A percentile compares a stretch with the other conserved stretches of the same genome.
Conservation (phyloP, 805 yeast genomes). For the Candida ulmi region DNA sequence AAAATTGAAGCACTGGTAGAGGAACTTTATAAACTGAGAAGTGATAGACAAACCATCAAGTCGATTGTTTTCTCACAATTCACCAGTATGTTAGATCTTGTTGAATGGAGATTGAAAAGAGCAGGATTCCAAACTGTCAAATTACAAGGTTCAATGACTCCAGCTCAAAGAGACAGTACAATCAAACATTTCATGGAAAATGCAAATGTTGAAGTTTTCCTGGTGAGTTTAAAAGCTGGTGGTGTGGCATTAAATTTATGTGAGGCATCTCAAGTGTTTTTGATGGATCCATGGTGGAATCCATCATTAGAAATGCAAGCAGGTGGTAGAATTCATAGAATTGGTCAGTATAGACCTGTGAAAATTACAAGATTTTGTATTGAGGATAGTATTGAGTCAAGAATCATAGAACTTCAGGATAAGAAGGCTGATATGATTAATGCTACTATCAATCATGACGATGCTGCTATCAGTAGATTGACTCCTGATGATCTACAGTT, state of each 20-base stretch:
- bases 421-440: slow-evolving; percentile 98
- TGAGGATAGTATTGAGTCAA: slow-evolving; percentile 94
- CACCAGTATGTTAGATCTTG: slow-evolving; percentile 91
- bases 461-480: slow-evolving; percentile 79
- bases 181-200: slow-evolving; percentile 90
- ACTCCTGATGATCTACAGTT: slow-evolving; percentile 95
- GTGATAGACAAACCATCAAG: slow-evolving; percentile 84
- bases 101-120: slow-evolving; percentile 90
- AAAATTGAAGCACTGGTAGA: slow-evolving; percentile 95
- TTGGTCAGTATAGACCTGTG: slow-evolving; percentile 94
- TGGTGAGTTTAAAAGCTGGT: slow-evolving; percentile 95
- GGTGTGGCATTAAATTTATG: slow-evolving; percentile 96
- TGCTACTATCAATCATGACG: slow-evolving; percentile 93
- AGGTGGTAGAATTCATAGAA: slow-evolving; percentile 96
- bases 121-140: slow-evolving; percentile 96
- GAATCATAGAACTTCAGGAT: slow-evolving; percentile 92
- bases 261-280: slow-evolving; percentile 94
- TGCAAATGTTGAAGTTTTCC: slow-evolving; percentile 85
- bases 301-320: slow-evolving; percentile 98
- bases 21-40: slow-evolving; percentile 79
- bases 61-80: slow-evolving; percentile 97
- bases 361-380: slow-evolving; percentile 88
- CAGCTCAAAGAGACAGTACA: slow-evolving; percentile 88
- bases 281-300: slow-evolving; percentile 99
- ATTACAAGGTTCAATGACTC: slow-evolving; percentile 95